Conservation (phyloP, 176 grass and related monocot species). For the Eragrostis curvula region DNA sequence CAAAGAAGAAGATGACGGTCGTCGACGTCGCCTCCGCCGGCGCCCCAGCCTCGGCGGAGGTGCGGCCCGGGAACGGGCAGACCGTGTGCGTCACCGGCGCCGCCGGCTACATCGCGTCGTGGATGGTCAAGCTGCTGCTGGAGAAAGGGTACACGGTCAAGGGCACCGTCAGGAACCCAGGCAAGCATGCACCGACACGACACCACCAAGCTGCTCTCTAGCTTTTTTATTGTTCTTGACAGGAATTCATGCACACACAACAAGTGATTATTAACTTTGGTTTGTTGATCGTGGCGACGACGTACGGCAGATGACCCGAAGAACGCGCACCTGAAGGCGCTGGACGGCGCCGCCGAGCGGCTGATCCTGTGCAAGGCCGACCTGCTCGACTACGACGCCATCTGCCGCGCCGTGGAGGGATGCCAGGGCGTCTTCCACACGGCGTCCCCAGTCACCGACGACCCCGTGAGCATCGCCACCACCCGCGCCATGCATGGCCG, state of each 20-base stretch:
- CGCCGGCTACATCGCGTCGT: conserved; percentile 85
- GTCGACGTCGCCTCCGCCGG: conserved; percentile 28
- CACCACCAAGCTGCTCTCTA: no score
- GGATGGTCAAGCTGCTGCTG: conserved; percentile 86
- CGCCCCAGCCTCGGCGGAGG: neutral
- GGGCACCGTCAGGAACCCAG: conserved; percentile 94
- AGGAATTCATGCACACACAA: neutral
- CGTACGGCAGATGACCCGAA: conserved; percentile 85
- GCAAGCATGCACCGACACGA: conserved; percentile 45
- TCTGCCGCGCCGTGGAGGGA: conserved; percentile 67
- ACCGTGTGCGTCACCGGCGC: conserved; percentile 93
- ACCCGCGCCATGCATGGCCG: no score
- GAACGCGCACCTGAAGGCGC: conserved; percentile 82
- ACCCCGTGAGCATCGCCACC: conserved; percentile 51
- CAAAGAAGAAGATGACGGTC: conserved; percentile 32
- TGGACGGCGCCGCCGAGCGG: conserved; percentile 78
- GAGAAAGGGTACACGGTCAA: conserved; percentile 88
- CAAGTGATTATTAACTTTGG: neutral
- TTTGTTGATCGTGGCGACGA: neutral
- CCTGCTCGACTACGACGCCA: conserved; percentile 86
- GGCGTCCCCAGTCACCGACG: conserved; percentile 91
- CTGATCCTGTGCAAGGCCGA: conserved; percentile 90
- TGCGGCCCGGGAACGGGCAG: conserved; percentile 37
- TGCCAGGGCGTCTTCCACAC: conserved; percentile 98
- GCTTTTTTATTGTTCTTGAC: neutral